phyloP scores from a whole-genome alignment of 257 asterid genomes.

The Solanum neorickii region DNA sequence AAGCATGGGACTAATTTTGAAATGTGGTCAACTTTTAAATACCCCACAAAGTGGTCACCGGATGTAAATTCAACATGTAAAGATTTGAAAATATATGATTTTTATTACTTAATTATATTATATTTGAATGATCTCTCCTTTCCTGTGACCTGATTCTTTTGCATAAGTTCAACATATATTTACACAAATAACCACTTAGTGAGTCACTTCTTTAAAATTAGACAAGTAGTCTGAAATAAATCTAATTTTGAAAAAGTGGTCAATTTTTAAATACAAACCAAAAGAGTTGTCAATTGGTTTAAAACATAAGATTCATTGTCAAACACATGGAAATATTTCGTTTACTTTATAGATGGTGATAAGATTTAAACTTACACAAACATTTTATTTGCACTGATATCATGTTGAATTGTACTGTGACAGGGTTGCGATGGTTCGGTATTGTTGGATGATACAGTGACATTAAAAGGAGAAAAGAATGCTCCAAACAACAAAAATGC shows the following conservation, averaged over 20 bases:
- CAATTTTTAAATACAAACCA: not conserved
- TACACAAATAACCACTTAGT: too few relatives aligned
- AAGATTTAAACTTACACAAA: not conserved
- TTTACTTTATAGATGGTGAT: not conserved
- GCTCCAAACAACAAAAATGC: constrained; percentile 56
- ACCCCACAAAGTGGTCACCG: not conserved
- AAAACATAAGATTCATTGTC: too few relatives aligned
- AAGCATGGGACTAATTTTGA: not conserved
- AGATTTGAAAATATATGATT: too few relatives aligned
- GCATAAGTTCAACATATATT: not conserved
- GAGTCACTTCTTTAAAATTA: too few relatives aligned
- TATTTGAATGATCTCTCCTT: not conserved
- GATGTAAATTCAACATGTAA: not conserved
- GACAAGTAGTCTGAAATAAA: too few relatives aligned
- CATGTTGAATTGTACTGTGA: not conserved
- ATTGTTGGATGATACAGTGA: constrained; percentile 63
- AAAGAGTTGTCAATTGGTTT: not conserved
- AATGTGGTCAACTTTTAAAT: not conserved
- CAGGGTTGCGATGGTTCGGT: constrained; percentile 91
- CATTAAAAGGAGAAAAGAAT: constrained; percentile 64
- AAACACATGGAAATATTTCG: not conserved
- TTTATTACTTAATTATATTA: not conserved
- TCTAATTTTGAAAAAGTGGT: not conserved
- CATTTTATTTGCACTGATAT: fast-evolving
- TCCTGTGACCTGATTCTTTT: not conserved